Evolutionary conservation across 495 filamentous ascomycete species (phyloP), one percentile per base, ranked within the genome.

Genomic region (Eremomyces bilateralis): DNA sequence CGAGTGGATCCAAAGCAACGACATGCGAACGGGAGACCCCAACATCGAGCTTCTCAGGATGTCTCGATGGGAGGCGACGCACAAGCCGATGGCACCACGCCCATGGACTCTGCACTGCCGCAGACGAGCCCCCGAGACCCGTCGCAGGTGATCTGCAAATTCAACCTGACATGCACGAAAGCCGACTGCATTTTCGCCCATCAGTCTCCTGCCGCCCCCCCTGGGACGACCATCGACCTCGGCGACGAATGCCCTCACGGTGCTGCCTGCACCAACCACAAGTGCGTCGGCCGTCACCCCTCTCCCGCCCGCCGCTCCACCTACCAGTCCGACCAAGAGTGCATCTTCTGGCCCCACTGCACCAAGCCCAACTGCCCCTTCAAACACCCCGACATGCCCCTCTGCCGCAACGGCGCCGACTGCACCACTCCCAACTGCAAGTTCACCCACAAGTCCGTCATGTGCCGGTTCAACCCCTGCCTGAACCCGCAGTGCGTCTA

Each of bases 331-430:
- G 77, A 91, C 49, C 67, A 73, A 49, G 73, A 92, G 46, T 99
- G 88, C 73, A 78, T 72, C 46, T 99, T 85, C 63, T 93, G 71
- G 53, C 83, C 88, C 27, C 77, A 94, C 58, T 99, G 88, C 62
- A 73, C 77, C 25, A 92, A 50, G 4, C 64, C 74, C 4, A 56
- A 63, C 37, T 99, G 88, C 49, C 68, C 77, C 6, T 99, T 91
- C 61, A 73, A 72, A 51, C 88, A 99, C 42, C 75, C 76, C 12
- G 56, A 51, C 34, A 79, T 81, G 53, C 72, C 77, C 10, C 69
- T 80, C 27, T 97, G 88, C 57, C 72, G 82, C 32, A 95, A 95
- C 47, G 90, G 90, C 15, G 79, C 79, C 21, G 83, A 90, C 53
- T 99, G 88, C 60, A 71, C 68, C 15, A 69, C 69, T 18, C 65